Evolutionary conservation across 352 stramenopile species (phyloP).

Genomic region (Blastocystis sp.): DNA sequence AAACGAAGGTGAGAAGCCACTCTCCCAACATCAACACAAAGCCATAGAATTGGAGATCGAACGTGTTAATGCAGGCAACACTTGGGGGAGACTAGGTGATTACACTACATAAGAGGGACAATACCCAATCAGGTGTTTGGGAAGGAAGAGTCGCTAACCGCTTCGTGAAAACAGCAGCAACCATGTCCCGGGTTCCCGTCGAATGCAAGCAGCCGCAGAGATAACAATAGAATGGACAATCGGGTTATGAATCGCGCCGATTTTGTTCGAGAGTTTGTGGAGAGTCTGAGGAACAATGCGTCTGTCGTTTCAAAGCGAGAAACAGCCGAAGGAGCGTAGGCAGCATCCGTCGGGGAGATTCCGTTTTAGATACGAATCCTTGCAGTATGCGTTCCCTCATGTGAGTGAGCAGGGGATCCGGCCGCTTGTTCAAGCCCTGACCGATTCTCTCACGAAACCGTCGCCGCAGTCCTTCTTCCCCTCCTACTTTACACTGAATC

Average conservation of each 20-base stretch:
- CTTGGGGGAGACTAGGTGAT: slow-evolving; percentile 34
- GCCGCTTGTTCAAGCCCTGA: neutral
- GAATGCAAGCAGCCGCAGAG: neutral
- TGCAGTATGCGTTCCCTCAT: slow-evolving; percentile 24
- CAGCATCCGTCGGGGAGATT: neutral
- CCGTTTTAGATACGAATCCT: slow-evolving; percentile 37
- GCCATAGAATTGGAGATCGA: slow-evolving; percentile 58
- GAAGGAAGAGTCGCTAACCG: slow-evolving; percentile 34
- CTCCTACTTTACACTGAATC: neutral
- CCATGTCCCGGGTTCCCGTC: neutral
- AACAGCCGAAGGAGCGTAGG: slow-evolving; percentile 30
- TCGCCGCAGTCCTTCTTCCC: neutral
- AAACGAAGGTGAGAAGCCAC: slow-evolving; percentile 58
- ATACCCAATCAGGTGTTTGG: slow-evolving; percentile 58
- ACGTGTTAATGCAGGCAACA: neutral
- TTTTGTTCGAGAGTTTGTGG: slow-evolving; percentile 27
- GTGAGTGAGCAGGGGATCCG: neutral
- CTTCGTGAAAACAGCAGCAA: slow-evolving; percentile 36
- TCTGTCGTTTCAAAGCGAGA: neutral
- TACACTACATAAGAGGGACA: neutral
- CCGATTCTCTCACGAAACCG: neutral
- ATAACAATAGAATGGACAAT: neutral
- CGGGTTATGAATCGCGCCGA: slow-evolving; percentile 30
- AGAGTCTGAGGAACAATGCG: slow-evolving; percentile 35
- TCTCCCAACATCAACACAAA: slow-evolving; percentile 43